phyloP scores from a whole-genome alignment of 495 filamentous ascomycete genomes.

The Pyrenopolyporus hunteri region DNA sequence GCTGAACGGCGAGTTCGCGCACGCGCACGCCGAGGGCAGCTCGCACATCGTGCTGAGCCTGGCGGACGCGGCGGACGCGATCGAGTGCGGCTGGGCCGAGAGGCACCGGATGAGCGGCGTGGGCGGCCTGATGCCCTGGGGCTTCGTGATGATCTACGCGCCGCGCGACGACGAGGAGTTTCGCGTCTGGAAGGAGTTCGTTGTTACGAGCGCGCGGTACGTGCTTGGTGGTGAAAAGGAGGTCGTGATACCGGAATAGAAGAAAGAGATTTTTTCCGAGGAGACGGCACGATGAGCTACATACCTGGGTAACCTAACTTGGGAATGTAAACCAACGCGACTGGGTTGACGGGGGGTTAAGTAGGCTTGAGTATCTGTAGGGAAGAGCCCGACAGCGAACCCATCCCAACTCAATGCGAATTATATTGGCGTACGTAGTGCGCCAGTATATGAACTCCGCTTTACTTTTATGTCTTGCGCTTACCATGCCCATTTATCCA shows the following conservation, averaged over 20 bases:
- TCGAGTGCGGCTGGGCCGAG: constrained; percentile 42
- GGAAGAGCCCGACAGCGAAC: not conserved
- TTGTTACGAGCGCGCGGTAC: constrained; percentile 26
- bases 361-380: too few species aligned
- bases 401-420: not conserved
- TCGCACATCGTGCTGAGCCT: constrained; percentile 39
- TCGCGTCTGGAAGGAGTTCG: constrained; percentile 34
- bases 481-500: not conserved
- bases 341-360: too few species aligned
- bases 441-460: not conserved
- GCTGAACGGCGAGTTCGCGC: constrained; percentile 38
- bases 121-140: constrained; percentile 24
- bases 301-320: too few species aligned
- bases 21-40: constrained; percentile 40
- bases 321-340: too few species aligned
- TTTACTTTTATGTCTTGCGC: not conserved
- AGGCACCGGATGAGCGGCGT: constrained; percentile 40
- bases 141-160: constrained; percentile 43
- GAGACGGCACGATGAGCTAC: not conserved
- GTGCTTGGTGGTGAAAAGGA: constrained; percentile 13
- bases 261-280: not conserved
- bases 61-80: constrained; percentile 36
- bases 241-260: constrained; percentile 13
- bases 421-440: not conserved
- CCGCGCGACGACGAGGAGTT: constrained; percentile 41